Evolutionary conservation across 139 green algal genomes (phyloP).

Genomic region (Zygnema cylindricum): DNA sequence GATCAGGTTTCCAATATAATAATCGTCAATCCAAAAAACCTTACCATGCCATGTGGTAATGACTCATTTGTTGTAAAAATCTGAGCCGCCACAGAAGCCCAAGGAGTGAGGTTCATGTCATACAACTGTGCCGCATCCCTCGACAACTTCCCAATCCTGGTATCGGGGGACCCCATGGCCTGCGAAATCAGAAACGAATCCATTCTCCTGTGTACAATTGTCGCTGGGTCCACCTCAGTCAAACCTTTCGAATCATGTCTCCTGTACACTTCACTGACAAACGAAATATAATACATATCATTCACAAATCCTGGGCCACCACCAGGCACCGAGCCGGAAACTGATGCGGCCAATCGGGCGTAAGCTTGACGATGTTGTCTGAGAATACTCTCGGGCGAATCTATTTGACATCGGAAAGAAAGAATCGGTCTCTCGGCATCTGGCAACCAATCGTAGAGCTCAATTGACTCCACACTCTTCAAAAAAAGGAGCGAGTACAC

Average conservation of each 20-base stretch:
- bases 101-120: conserved; percentile 71
- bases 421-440: conserved; percentile 27
- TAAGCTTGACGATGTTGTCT: conserved; percentile 35
- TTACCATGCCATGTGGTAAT: no score
- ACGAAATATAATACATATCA: conserved; percentile 7
- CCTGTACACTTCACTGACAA: neutral
- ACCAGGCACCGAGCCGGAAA: neutral
- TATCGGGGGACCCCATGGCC: conserved; percentile 42
- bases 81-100: conserved; percentile 71
- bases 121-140: conserved; percentile 59
- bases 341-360: conserved; percentile 24
- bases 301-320: neutral
- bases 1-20: no score
- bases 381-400: neutral
- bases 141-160: conserved; percentile 55
- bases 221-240: neutral
- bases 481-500: conserved; percentile 77
- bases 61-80: no score
- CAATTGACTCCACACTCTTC: conserved; percentile 71
- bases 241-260: neutral
- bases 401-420: conserved; percentile 53
- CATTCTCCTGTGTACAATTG: neutral
- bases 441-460: conserved; percentile 65
- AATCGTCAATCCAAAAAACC: no score
- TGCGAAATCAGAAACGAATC: conserved; percentile 67